Percentiles rank a stretch among this genome's conserved stretches.
phyloP scores from a whole-genome alignment of 306 rosid genomes.

The Ziziphus jujuba region DNA sequence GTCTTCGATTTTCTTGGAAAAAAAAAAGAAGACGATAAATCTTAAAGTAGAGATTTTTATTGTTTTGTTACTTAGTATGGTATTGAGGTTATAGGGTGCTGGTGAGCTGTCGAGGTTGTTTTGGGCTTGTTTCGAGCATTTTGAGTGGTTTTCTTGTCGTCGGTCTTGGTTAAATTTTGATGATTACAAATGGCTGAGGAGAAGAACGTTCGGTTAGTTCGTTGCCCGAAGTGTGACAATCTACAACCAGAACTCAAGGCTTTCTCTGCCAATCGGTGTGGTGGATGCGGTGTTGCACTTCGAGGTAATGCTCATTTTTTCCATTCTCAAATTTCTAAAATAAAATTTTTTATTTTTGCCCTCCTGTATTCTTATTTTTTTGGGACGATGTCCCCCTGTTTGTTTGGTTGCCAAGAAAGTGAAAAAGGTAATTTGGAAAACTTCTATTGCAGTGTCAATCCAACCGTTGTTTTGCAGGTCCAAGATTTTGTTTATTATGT shows the following conservation, averaged over 20 bases:
- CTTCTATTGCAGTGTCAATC: neutral
- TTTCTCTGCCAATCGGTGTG: conserved; percentile 35
- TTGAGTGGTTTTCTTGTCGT: conserved; percentile 21
- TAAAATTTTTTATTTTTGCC: neutral
- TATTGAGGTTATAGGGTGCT: conserved; percentile 5
- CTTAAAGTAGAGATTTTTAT: neutral
- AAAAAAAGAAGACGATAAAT: neutral
- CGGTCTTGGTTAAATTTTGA: conserved; percentile 16
- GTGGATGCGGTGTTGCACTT: conserved; percentile 38
- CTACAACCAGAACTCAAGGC: conserved; percentile 28
- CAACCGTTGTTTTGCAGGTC: too few species aligned
- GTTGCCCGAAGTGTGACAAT: conserved; percentile 36
- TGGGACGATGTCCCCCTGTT: too few species aligned
- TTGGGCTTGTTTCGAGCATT: conserved; percentile 11
- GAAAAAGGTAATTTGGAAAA: neutral
- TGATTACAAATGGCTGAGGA: conserved; percentile 24
- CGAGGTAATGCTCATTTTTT: conserved; percentile 31
- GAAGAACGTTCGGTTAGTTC: conserved; percentile 31
- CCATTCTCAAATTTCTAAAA: neutral
- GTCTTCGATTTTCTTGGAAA: neutral
- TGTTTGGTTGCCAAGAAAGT: conserved; percentile 21
- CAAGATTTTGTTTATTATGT: too few species aligned
- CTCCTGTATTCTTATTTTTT: too few species aligned
- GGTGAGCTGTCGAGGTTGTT: conserved; percentile 22
- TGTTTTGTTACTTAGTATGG: neutral